phyloP scores from a whole-genome alignment of 2,329 filamentous ascomycete genomes.

The Xylariaceae sp. region DNA sequence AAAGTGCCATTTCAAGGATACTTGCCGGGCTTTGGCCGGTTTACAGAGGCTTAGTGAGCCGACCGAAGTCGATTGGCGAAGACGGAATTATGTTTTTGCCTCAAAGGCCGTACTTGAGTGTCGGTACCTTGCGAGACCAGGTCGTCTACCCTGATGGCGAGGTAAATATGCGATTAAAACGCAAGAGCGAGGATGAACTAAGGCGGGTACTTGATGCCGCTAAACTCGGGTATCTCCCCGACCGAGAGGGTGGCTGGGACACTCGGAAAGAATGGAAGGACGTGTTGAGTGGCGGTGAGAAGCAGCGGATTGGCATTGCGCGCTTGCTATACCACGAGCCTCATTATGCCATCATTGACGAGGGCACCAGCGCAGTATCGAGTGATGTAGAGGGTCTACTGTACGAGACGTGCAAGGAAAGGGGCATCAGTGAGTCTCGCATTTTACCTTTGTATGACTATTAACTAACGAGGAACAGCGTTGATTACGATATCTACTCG shows the following conservation, averaged over 20 bases:
- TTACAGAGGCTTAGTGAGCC: slow-evolving; percentile 88
- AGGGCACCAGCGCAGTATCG: slow-evolving; percentile 92
- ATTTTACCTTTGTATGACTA: not conserved
- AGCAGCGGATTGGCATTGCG: slow-evolving; percentile 92
- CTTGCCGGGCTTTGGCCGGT: slow-evolving; percentile 92
- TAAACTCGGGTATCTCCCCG: slow-evolving; percentile 82
- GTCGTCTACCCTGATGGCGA: slow-evolving; percentile 97
- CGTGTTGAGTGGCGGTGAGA: slow-evolving; percentile 94
- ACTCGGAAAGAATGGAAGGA: slow-evolving; percentile 98
- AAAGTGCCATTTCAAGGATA: slow-evolving; percentile 84
- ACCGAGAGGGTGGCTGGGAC: slow-evolving; percentile 95
- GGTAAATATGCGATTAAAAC: slow-evolving; percentile 85
- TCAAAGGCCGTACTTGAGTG: slow-evolving; percentile 87
- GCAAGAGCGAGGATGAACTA: slow-evolving; percentile 77
- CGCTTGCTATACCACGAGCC: slow-evolving; percentile 93
- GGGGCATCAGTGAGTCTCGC: slow-evolving; percentile 76
- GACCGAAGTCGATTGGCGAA: slow-evolving; percentile 76
- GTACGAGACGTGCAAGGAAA: slow-evolving; percentile 91
- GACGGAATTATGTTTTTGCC: slow-evolving; percentile 99
- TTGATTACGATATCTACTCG: slow-evolving; percentile 95
- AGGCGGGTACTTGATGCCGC: slow-evolving; percentile 80
- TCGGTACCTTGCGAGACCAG: slow-evolving; percentile 92
- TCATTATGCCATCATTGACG: slow-evolving; percentile 90
- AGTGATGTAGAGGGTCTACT: slow-evolving; percentile 92
- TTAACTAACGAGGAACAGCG: slow-evolving; percentile 51